Evolutionary conservation across 2,329 filamentous ascomycete genomes (phyloP).

Genomic region (Colletotrichum liaoningense): DNA sequence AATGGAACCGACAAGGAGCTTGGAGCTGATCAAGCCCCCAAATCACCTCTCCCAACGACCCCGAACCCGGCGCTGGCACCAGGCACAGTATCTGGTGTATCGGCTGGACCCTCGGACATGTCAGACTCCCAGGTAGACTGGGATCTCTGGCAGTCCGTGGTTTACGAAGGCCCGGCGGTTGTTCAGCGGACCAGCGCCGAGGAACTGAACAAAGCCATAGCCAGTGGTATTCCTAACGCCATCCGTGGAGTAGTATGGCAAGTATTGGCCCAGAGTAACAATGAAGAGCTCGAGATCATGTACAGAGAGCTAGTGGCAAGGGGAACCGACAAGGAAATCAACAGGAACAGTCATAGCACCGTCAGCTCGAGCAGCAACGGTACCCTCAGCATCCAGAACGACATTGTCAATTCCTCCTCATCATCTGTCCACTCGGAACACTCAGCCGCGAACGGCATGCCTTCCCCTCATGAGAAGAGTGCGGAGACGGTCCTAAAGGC

Average conservation of each 20-base stretch:
- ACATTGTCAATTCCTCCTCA: slow-evolving; percentile 79
- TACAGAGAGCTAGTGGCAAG: slow-evolving; percentile 85
- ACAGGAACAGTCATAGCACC: slow-evolving; percentile 67
- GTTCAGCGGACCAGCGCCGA: slow-evolving; percentile 89
- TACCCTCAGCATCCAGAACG: slow-evolving; percentile 70
- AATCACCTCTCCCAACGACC: slow-evolving; percentile 65
- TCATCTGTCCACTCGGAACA: slow-evolving; percentile 86
- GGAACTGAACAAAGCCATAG: slow-evolving; percentile 90
- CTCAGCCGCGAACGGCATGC: slow-evolving; percentile 69
- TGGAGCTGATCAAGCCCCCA: slow-evolving; percentile 28
- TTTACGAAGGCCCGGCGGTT: slow-evolving; percentile 92
- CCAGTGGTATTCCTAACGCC: slow-evolving; percentile 91
- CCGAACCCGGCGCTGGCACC: slow-evolving; percentile 81
- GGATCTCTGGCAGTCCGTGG: slow-evolving; percentile 97
- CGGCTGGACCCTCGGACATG: slow-evolving; percentile 78
- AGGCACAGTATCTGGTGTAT: slow-evolving; percentile 86
- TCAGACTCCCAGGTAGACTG: slow-evolving; percentile 88
- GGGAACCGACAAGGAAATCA: slow-evolving; percentile 84
- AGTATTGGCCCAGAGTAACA: slow-evolving; percentile 94
- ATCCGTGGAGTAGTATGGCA: slow-evolving; percentile 99
- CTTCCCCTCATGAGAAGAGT: slow-evolving; percentile 69
- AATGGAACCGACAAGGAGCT: slow-evolving; percentile 36
- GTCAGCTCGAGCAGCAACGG: slow-evolving; percentile 65
- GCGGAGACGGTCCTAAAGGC: slow-evolving; percentile 73
- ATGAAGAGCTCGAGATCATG: slow-evolving; percentile 86